Evolutionary conservation across 441 rosid species (phyloP).

Genomic region (Isatis lusitanica): DNA sequence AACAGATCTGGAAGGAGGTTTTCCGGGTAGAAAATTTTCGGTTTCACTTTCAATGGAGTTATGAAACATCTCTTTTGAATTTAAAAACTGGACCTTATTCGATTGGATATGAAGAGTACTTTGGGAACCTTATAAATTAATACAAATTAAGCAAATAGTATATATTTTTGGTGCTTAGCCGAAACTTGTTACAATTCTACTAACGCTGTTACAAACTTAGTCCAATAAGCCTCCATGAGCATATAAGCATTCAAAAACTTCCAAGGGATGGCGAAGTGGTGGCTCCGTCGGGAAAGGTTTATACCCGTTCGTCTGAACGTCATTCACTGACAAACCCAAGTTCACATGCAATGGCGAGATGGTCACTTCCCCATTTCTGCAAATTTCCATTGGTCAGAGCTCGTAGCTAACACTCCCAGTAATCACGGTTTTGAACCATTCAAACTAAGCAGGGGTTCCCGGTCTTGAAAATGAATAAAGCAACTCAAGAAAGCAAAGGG

Average conservation of each 20-base stretch:
- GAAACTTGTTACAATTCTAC: constrained; percentile 15
- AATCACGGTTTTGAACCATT: neutral
- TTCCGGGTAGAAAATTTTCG: too few relatives aligned
- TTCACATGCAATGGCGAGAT: constrained; percentile 92
- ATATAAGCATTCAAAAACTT: neutral
- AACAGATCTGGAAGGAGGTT: too few relatives aligned
- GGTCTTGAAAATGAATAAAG: neutral
- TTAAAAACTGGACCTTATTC: too few relatives aligned
- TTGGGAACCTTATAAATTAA: too few relatives aligned
- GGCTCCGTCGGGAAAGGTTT: neutral
- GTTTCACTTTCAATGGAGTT: too few relatives aligned
- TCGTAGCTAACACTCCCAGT: neutral
- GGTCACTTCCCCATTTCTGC: constrained; percentile 97
- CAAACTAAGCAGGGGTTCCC: neutral
- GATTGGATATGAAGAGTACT: too few relatives aligned
- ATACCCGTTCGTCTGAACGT: neutral
- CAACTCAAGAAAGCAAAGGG: neutral
- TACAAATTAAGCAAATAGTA: neutral
- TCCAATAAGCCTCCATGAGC: constrained; percentile 2
- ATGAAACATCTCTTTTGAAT: too few relatives aligned
- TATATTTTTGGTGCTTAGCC: constrained; percentile 1
- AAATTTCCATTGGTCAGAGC: constrained; percentile 18
- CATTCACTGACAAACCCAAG: constrained; percentile 57
- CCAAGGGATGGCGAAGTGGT: neutral
- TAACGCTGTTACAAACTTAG: constrained; percentile 1